Conservation (phyloP, 345 rosid species). For the Syzygium grande region DNA sequence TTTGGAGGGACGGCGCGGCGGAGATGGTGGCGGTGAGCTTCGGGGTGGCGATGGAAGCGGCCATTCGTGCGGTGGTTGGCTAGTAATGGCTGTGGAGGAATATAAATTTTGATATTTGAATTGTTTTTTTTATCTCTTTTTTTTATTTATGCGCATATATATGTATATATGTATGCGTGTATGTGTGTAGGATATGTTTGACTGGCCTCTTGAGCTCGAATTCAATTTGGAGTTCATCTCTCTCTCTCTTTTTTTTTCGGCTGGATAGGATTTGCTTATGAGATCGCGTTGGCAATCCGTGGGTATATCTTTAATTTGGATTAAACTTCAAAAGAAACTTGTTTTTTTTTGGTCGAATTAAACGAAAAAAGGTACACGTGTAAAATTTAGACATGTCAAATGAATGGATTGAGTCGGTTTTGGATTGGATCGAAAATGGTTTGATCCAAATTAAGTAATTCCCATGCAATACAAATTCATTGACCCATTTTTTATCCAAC, state of each 20-base stretch:
- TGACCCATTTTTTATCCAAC: too few species aligned
- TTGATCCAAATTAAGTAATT: too few species aligned
- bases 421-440: too few species aligned
- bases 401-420: too few species aligned
- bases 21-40: constrained; percentile 39
- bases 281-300: neutral
- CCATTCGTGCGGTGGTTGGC: neutral
- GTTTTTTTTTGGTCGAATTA: too few species aligned
- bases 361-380: too few species aligned
- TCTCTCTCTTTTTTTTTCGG: neutral
- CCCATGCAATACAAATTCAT: too few species aligned
- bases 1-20: constrained; percentile 42
- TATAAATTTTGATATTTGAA: neutral
- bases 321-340: too few species aligned
- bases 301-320: neutral
- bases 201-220: neutral
- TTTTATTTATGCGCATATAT: neutral
- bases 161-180: neutral
- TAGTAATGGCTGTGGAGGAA: neutral
- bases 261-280: neutral
- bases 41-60: constrained; percentile 27
- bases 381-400: too few species aligned
- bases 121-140: neutral
- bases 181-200: neutral
- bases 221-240: neutral